A percentile compares a stretch with the other conserved stretches of the same genome.
Evolutionary conservation across 2,329 filamentous ascomycete species (phyloP).

Genomic region (Aspergillus sp.): DNA sequence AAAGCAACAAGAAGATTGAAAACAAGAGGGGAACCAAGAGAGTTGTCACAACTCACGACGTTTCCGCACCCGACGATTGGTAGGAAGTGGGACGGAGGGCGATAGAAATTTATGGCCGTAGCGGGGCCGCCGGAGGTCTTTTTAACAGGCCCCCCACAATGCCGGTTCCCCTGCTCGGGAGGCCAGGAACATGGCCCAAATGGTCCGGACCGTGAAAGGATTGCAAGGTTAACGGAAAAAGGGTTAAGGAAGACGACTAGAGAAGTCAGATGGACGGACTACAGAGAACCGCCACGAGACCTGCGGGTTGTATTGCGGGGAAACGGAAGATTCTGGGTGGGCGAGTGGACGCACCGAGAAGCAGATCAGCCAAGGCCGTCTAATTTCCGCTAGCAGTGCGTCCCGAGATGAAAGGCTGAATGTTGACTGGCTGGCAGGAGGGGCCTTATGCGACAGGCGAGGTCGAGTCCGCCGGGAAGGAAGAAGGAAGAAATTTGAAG

Average conservation of each 20-base stretch:
- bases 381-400: not conserved
- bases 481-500: not conserved
- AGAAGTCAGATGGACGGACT: not conserved
- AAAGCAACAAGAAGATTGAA: not conserved
- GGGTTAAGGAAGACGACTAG: not conserved
- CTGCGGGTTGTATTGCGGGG: constrained; percentile 4
- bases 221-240: not conserved
- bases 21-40: not conserved
- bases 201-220: not conserved
- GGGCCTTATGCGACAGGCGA: too few relatives aligned
- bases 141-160: constrained; percentile 9
- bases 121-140: constrained; percentile 9
- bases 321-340: not conserved
- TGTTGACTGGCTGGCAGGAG: not conserved
- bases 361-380: constrained; percentile 9
- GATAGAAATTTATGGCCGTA: constrained; percentile 17
- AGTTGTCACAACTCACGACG: not conserved
- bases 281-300: constrained; percentile 1
- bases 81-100: constrained; percentile 8
- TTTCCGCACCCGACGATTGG: constrained; percentile 4
- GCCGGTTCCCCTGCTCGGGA: not conserved
- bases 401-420: not conserved
- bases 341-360: constrained; percentile 1
- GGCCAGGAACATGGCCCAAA: not conserved
- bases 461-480: not conserved